These are phyloP conservation scores for Cyclaneusma minus DNA, from an alignment of 2,329 filamentous ascomycete species.

Conservation along the genomic window DNA sequence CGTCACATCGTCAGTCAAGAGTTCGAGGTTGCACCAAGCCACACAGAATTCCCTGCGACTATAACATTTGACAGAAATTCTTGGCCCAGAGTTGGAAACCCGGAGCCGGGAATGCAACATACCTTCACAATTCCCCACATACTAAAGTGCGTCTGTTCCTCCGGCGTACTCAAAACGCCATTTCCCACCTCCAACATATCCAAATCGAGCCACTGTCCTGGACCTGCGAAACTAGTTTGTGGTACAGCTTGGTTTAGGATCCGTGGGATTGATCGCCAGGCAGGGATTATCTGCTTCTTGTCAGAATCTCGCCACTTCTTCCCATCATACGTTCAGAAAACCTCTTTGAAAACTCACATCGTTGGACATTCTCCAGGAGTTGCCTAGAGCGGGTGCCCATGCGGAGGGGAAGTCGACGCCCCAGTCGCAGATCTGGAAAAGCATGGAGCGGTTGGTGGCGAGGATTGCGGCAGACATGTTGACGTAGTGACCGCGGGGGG, in stretches of 20 bases:
- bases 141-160: conserved; percentile 26
- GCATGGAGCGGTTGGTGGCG: conserved; percentile 14
- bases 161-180: conserved; percentile 18
- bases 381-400: conserved; percentile 22
- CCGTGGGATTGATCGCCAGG: conserved; percentile 21
- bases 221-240: conserved; percentile 20
- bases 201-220: conserved; percentile 25
- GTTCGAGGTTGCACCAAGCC: too few species aligned
- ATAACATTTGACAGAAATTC: too few species aligned
- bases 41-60: too few species aligned
- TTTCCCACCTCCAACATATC: conserved; percentile 27
- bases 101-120: too few species aligned
- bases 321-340: too few species aligned
- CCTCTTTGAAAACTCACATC: too few species aligned
- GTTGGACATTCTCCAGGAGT: conserved; percentile 25
- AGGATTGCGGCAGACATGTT: conserved; percentile 21
- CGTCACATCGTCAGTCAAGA: too few species aligned
- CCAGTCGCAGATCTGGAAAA: conserved; percentile 27
- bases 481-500: conserved; percentile 17
- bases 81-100: too few species aligned
- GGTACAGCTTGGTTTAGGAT: conserved; percentile 26
- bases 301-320: too few species aligned
- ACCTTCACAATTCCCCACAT: conserved; percentile 25
- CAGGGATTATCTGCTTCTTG: conserved; percentile 23
- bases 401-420: conserved; percentile 23